A percentile compares a stretch with the other conserved stretches of the same genome.
Evolutionary conservation across 441 rosid genomes (phyloP).

Genomic region (Erodium texanum): DNA sequence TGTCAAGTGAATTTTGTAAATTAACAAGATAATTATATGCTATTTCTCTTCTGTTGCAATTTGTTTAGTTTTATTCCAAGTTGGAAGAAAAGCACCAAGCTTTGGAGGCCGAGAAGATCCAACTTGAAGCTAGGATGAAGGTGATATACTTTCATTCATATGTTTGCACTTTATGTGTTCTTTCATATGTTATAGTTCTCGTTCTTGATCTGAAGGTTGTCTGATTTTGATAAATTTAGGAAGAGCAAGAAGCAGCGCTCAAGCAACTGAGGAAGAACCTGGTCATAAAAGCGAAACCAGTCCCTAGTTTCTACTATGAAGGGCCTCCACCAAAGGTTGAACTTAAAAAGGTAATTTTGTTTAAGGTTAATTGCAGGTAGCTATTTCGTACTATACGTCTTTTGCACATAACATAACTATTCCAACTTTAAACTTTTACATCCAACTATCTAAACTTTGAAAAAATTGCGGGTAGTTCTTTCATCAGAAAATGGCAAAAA

Average conservation of each 20-base stretch:
- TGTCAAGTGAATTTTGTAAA: background rate
- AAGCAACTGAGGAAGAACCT: slow-evolving; percentile 82
- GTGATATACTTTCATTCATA: slow-evolving; percentile 24
- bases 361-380: no score
- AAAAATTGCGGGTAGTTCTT: no score
- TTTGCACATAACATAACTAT: no score
- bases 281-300: slow-evolving; percentile 80
- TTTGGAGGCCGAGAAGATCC: slow-evolving; percentile 61
- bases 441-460: no score
- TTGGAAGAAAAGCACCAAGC: slow-evolving; percentile 79
- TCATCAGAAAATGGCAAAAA: no score
- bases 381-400: no score
- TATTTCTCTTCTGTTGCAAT: slow-evolving; percentile 6
- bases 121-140: slow-evolving; percentile 70
- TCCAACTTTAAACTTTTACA: no score
- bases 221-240: slow-evolving; percentile 30
- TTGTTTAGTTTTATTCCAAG: slow-evolving; percentile 52
- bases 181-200: no score
- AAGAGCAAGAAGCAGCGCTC: slow-evolving; percentile 91
- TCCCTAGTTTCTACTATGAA: slow-evolving; percentile 89
- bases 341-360: slow-evolving; percentile 75
- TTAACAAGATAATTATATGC: no score
- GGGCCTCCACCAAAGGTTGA: slow-evolving; percentile 75
- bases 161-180: slow-evolving; percentile 9
- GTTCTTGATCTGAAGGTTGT: background rate